A percentile compares a stretch with the other conserved stretches of the same genome.
These are phyloP conservation scores for Lipomyces sp. DNA, from an alignment of 805 yeast genomes.

Conservation along the genomic window DNA sequence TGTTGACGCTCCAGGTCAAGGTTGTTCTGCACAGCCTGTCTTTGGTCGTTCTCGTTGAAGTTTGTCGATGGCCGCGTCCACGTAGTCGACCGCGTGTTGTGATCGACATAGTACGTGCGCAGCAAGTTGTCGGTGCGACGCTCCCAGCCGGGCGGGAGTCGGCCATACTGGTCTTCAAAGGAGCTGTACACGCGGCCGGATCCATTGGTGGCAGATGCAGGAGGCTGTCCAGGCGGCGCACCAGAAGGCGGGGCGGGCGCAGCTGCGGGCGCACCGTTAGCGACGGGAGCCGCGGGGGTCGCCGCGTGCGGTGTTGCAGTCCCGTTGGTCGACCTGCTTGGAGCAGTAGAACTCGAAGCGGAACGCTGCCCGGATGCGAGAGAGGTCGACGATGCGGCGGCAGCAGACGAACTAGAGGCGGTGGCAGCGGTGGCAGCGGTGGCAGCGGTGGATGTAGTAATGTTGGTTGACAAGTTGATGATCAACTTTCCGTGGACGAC, in stretches of 20 bases:
- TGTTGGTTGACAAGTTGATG: constrained; percentile 44
- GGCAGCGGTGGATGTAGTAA: constrained; percentile 16
- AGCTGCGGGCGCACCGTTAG: constrained; percentile 29
- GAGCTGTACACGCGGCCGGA: constrained; percentile 71
- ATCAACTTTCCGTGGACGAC: constrained; percentile 92
- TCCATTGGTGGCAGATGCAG: constrained; percentile 24
- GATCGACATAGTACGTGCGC: constrained; percentile 96
- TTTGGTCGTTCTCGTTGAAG: constrained; percentile 70
- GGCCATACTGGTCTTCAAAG: constrained; percentile 94
- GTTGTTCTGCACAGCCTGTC: constrained; percentile 46
- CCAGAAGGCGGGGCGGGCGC: constrained; percentile 19
- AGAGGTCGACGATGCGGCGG: constrained; percentile 21
- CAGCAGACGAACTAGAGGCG: constrained; percentile 25
- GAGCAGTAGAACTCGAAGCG: too few relatives aligned
- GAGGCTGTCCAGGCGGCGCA: background rate
- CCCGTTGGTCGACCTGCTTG: constrained; percentile 31
- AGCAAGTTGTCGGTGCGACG: constrained; percentile 97
- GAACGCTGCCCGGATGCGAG: too few relatives aligned
- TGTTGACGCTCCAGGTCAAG: constrained; percentile 89
- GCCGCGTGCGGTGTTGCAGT: constrained; percentile 21
- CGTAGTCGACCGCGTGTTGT: constrained; percentile 95
- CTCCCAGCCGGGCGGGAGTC: constrained; percentile 99
- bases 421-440: constrained; percentile 17
- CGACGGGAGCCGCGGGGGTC: constrained; percentile 25
- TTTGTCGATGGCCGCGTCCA: constrained; percentile 95